Base-by-base conservation (phyloP, 106 monocot species). In the Acorus calamus region DNA sequence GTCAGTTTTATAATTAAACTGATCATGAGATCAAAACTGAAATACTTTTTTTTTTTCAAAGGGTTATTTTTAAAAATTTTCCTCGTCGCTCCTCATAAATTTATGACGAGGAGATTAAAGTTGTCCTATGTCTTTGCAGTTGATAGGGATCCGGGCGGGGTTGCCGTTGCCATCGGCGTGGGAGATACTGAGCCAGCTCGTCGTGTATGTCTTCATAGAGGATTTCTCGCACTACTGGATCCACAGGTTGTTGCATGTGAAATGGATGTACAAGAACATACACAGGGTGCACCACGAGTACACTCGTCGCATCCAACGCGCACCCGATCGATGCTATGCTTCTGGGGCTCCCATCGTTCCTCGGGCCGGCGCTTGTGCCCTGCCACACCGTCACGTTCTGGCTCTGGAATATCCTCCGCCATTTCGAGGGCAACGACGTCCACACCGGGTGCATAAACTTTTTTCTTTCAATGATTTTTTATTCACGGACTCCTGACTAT, bases 181-280 rank as follows among this genome's bases (percentile, higher is more conserved):
- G 72, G 98, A 98, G 77, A 66, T 98, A 12, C 71, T 41, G 6
- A 64, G 67, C 8, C 90, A 91, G 66, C 71, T 91, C 44, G 48
- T 69, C 14, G 86, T 86, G n/a, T 91, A 91, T 58, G 80, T 96
- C 75, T 45, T 96, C 61, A 60, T 88, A 11, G 96, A 96, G 78
- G 96, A 96, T 63, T 96, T 80, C 71, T 77, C 75, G 7, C 90
- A 91, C 66, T 96, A 96, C 69, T 96, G 96, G 96, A 73, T 96
- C 56, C 96, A 96, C 68, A 51, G 96, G 57, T 49, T 78, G 59
- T 58, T 85, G 59, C 89, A 82, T 44, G 69, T 70, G 3, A 70
- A 74, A 62, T 96, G 96, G 96, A 80, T 78, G 0, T 96, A 96
- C 50, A 84, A 96, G 69, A 96, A 87, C 63, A 87, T 96, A 55